Base-by-base conservation (phyloP, 495 filamentous ascomycete genomes). In the Xylaria palmicola region DNA sequence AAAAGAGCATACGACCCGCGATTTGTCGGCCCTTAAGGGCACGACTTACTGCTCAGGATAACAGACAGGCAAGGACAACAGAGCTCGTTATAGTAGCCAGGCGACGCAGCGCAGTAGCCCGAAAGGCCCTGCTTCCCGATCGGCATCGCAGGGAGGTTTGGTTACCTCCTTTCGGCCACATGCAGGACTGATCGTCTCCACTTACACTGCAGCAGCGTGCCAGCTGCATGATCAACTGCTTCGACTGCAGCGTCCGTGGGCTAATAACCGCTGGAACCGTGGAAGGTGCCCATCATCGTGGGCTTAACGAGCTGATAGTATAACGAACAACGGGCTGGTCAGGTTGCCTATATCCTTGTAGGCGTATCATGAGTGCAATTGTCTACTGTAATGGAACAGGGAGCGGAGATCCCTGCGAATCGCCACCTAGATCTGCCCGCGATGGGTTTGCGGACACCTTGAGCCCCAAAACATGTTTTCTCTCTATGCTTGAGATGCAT, bases 91-190 rank as follows among this genome's bases (percentile, higher is more conserved):
- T 20, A 24, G 34, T 4, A 41, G 2, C 26, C 15, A 27, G 24
- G 5, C 29, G 20, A 20, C n/a, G 24, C 29, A 20, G 32, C 10
- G 27, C 19, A 50, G 20, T 37, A 30, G 22, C 45, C 45, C 26
- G 57, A 44, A 60, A 50, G 45, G n/a, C 56, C 56, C 45, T 59
- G 36, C 41, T 50, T 60, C 34, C 47, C 48, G 37, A 60, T 60
- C 17, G 57, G 47, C 57, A 59, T n/a, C 29, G 24, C 26, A 30
- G 43, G 44, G 27, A 40, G 32, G 19, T 29, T 50, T 32, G 24
- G 45, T 59, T 36, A 30, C 56, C 56, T 59, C 34, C 48, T 52
- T 60, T 37, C 37, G 48, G 57, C 29, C 57, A 36, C 37, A 37
- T 52, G 57, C 47, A 52, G 47, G 36, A 52, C 22, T 44, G 29